Evolutionary conservation across 352 stramenopile genomes (phyloP).

Genomic region (Blastocystis sp.): DNA sequence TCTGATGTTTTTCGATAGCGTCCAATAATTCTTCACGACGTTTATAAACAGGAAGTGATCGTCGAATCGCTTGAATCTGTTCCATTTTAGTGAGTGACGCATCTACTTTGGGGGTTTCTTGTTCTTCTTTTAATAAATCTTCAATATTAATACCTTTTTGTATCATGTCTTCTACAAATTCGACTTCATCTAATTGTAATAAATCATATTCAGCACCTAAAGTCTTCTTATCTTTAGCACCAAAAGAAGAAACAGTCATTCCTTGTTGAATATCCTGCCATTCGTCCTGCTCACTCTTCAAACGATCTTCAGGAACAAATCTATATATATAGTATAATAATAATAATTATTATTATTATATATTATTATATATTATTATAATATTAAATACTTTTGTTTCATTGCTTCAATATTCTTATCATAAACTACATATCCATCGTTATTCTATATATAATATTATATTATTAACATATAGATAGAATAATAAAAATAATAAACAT

Average conservation of each 20-base stretch:
- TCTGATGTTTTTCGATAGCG: slow-evolving; percentile 79
- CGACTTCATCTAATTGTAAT: slow-evolving; percentile 92
- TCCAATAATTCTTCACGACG: slow-evolving; percentile 89
- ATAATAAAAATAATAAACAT: too few species aligned
- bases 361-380: slow-evolving; percentile 59
- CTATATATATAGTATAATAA: slow-evolving; percentile 39
- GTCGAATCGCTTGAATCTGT: slow-evolving; percentile 76
- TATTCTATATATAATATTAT: slow-evolving; percentile 65
- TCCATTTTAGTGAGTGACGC: slow-evolving; percentile 41
- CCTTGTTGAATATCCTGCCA: slow-evolving; percentile 79
- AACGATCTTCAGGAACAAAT: slow-evolving; percentile 58
- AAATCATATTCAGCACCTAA: slow-evolving; percentile 71
- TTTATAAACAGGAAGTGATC: slow-evolving; percentile 83
- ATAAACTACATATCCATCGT: slow-evolving; percentile 71
- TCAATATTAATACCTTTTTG: slow-evolving; percentile 60
- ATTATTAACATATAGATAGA: slow-evolving; percentile 78
- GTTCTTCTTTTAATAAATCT: slow-evolving; percentile 40
- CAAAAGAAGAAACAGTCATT: slow-evolving; percentile 61
- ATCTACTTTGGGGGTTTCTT: slow-evolving; percentile 20
- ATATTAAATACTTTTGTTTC: slow-evolving; percentile 2
- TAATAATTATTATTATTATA: background rate
- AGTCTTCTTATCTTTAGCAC: slow-evolving; percentile 53
- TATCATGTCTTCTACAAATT: slow-evolving; percentile 83
- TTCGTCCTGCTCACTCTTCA: slow-evolving; percentile 86
- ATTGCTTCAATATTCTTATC: slow-evolving; percentile 42